These are phyloP conservation scores for Naganishia friedmannii DNA, from an alignment of 768 basidiomycete genomes.

Conservation along the genomic window DNA sequence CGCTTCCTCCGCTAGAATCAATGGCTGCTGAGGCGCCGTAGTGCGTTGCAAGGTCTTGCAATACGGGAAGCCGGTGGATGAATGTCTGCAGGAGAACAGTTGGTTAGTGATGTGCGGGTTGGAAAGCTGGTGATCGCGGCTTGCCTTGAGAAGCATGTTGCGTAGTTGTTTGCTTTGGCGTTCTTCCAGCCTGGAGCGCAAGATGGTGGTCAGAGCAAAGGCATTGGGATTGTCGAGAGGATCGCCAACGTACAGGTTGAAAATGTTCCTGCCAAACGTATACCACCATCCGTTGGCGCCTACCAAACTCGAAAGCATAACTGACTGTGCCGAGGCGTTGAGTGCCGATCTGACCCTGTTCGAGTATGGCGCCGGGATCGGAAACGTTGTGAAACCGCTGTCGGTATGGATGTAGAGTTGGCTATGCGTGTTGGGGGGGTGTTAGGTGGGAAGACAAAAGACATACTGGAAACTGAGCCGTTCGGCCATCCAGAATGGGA, in stretches of 20 bases:
- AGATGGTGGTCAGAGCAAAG: neutral
- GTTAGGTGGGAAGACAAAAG: neutral
- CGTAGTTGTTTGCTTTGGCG: slow-evolving; percentile 70
- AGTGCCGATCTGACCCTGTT: slow-evolving; percentile 77
- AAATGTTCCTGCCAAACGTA: slow-evolving; percentile 80
- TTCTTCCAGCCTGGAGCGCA: slow-evolving; percentile 66
- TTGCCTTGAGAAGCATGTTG: slow-evolving; percentile 63
- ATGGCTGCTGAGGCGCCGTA: slow-evolving; percentile 60
- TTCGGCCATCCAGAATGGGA: slow-evolving; percentile 89
- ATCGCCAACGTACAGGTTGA: slow-evolving; percentile 65
- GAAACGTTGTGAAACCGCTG: slow-evolving; percentile 86
- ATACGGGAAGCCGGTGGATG: slow-evolving; percentile 41
- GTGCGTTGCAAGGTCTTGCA: slow-evolving; percentile 49
- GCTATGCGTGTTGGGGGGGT: too few relatives aligned
- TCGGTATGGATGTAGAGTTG: neutral
- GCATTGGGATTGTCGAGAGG: neutral
- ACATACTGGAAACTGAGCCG: slow-evolving; percentile 75
- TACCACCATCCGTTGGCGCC: slow-evolving; percentile 90
- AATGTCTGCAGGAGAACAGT: slow-evolving; percentile 39
- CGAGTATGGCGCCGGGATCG: slow-evolving; percentile 73
- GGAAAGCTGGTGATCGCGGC: slow-evolving; percentile 47
- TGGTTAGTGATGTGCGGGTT: neutral
- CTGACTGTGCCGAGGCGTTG: slow-evolving; percentile 81
- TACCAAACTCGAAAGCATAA: slow-evolving; percentile 75
- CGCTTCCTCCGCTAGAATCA: slow-evolving; percentile 78